phyloP scores from a whole-genome alignment of 352 stramenopile species.

The Phytophthora melonis region DNA sequence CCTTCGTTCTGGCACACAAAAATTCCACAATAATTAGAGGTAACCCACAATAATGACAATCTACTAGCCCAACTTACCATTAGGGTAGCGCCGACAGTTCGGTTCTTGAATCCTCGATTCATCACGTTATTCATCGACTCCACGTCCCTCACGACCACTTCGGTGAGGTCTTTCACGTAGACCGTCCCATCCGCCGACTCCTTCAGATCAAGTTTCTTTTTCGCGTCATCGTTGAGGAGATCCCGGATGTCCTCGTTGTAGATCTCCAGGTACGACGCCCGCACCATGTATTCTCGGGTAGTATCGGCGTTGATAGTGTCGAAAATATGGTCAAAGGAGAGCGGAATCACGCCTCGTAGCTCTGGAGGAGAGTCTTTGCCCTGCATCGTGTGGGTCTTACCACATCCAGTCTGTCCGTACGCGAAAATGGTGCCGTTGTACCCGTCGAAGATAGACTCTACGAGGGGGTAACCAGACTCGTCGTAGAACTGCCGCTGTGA shows the following conservation, averaged over 20 bases:
- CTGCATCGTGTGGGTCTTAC: constrained; percentile 90
- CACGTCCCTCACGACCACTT: constrained; percentile 80
- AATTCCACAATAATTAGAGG: background rate
- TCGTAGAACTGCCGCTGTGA: constrained; percentile 90
- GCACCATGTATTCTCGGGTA: constrained; percentile 82
- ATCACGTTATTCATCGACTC: constrained; percentile 88
- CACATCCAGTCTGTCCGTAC: constrained; percentile 89
- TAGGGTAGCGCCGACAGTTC: constrained; percentile 79
- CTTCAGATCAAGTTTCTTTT: constrained; percentile 88
- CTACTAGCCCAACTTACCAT: constrained; percentile 56
- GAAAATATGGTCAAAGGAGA: constrained; percentile 90
- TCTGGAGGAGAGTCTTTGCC: constrained; percentile 79
- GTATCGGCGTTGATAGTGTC: constrained; percentile 82
- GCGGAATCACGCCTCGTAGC: constrained; percentile 82
- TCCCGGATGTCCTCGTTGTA: constrained; percentile 97
- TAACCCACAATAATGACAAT: background rate
- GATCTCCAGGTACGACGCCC: constrained; percentile 94
- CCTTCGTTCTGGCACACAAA: constrained; percentile 69
- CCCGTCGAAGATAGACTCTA: constrained; percentile 92
- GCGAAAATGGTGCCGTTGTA: constrained; percentile 95
- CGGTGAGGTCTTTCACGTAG: constrained; percentile 92
- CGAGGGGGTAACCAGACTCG: constrained; percentile 85
- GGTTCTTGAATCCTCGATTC: constrained; percentile 86
- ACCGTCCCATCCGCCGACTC: constrained; percentile 83
- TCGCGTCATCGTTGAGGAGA: constrained; percentile 81